Conservation (phyloP, 129 eudicot genomes). For the Flaveria robusta region DNA sequence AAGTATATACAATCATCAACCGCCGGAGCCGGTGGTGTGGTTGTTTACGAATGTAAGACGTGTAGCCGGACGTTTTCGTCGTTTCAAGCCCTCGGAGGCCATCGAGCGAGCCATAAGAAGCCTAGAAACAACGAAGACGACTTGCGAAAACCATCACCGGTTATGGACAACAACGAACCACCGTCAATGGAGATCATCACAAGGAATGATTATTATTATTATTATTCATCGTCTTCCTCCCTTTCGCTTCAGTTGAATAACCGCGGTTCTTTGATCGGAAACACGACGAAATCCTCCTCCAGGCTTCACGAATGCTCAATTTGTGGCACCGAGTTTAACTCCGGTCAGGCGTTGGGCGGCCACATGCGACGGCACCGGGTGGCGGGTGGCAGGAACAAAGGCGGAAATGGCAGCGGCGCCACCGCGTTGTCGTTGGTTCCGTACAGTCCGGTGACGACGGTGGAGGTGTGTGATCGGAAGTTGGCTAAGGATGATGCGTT, state of each 20-base stretch:
- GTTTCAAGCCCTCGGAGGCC: conserved; percentile 89
- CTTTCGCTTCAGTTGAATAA: conserved; percentile 49
- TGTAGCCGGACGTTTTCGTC: conserved; percentile 69
- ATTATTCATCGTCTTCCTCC: conserved; percentile 31
- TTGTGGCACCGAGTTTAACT: conserved; percentile 82
- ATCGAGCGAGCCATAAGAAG: conserved; percentile 83
- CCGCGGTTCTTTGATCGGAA: not conserved
- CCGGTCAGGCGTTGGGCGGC: conserved; percentile 94
- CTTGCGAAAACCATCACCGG: conserved; percentile 19
- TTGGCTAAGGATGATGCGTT: conserved; percentile 27
- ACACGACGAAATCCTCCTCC: conserved; percentile 30
- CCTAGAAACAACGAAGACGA: conserved; percentile 44
- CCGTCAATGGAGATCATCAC: conserved; percentile 13
- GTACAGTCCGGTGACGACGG: conserved; percentile 13
- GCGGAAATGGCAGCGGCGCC: conserved; percentile 4
- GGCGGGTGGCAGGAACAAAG: conserved; percentile 20
- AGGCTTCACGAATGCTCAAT: conserved; percentile 75
- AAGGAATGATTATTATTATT: conserved; percentile 15
- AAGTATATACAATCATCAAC: conserved; percentile 38
- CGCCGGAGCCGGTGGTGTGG: conserved; percentile 34
- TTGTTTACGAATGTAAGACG: conserved; percentile 70
- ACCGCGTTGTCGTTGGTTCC: conserved; percentile 38
- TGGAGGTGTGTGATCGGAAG: conserved; percentile 19
- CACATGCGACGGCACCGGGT: conserved; percentile 93
- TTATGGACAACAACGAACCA: conserved; percentile 34